A percentile compares a stretch with the other conserved stretches of the same genome.
Evolutionary conservation across 306 rosid species (phyloP).

Genomic region (Cucumis cinereus): DNA sequence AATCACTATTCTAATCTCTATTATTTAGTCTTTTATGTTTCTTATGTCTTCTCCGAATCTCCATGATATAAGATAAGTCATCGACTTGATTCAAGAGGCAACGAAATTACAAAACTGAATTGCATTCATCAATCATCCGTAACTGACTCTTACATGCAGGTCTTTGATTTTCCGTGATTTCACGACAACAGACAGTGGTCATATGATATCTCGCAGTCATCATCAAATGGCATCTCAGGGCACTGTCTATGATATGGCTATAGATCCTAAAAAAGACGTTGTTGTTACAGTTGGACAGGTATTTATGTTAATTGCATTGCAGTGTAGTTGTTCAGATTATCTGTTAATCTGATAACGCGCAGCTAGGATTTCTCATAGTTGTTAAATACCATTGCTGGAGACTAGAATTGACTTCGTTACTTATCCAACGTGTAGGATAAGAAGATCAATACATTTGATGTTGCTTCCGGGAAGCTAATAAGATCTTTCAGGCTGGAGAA

Average conservation of each 20-base stretch:
- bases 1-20: background rate
- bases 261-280: conserved; percentile 37
- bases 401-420: conserved; percentile 5
- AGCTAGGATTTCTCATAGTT: conserved; percentile 8
- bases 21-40: background rate
- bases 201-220: conserved; percentile 28
- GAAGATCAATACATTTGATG: conserved; percentile 53
- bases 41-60: background rate
- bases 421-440: conserved; percentile 39
- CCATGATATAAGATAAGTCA: background rate
- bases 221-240: conserved; percentile 53
- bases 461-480: conserved; percentile 40
- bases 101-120: background rate
- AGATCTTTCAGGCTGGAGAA: conserved; percentile 45
- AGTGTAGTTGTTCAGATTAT: background rate
- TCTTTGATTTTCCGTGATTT: conserved; percentile 48
- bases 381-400: background rate
- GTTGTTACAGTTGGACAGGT: conserved; percentile 78
- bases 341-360: background rate
- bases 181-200: conserved; percentile 23
- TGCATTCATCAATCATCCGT: background rate
- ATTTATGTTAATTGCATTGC: background rate
- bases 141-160: conserved; percentile 24
- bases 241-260: conserved; percentile 63
- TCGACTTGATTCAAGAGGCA: background rate